Evolutionary conservation across 2,329 filamentous ascomycete genomes (phyloP), one percentile per base, ranked within the genome.

Genomic region (Ascochyta pisi): DNA sequence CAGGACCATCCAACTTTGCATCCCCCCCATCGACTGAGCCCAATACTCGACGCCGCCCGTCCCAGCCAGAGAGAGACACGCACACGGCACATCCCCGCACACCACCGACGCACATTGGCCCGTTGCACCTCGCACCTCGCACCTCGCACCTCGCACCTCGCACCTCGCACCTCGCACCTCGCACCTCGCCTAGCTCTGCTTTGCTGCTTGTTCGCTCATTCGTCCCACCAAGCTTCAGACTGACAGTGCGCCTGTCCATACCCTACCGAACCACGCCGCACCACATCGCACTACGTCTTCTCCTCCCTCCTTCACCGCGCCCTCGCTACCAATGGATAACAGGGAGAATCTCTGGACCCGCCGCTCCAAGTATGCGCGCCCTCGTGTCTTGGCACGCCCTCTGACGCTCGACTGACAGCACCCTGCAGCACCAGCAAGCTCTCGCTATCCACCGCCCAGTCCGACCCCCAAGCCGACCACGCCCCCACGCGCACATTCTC

Each of bases 351-450:
- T 86, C 82, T 94, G 91, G 90, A 89, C 86, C 79, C 89, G 91
- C 79, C 89, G 91, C 79, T 89, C 88, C 79, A 92, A 92, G 90
- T 93, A 83, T 78, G 87, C 65, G 60, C 56, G 50, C 60, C 37
- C 51, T 47, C 41, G 60, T 39, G 44, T 47, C 59, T 60, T 67
- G 62, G 61, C 63, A 57, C 31, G 57, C 54, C 49, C 38, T 45
- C 41, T 37, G 34, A 54, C 50, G 26, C 39, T 50, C 38, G 31
- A 66, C 71, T 75, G 57, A 74, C 70, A 67, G 53, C 70, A 50
- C 51, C 61, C 64, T 64, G 59, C 73, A 95, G 89, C 83, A 86
- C 86, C 78, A 91, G 86, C 84, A 98, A 96, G 83, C 89, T 97
- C 78, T 96, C 92, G 67, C 84, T 98, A 62, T 89, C 92, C 68